Evolutionary conservation across 176 grass and related monocot genomes (phyloP).

Genomic region (Poa pratensis): DNA sequence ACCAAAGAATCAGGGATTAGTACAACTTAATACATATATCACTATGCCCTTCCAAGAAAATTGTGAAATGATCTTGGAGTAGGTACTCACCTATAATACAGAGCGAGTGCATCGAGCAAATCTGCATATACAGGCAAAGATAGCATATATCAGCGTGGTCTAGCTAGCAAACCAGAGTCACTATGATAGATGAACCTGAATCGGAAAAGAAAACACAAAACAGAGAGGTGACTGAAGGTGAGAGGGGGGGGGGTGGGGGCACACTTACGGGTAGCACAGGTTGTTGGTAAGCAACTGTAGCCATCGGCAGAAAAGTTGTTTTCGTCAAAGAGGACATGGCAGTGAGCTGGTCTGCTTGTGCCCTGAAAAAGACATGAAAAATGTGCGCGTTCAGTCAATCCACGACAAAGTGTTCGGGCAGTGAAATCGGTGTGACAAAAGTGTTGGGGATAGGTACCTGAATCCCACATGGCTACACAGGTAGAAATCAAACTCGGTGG

Average conservation of each 20-base stretch:
- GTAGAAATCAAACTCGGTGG: conserved; percentile 81
- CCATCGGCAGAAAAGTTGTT: conserved; percentile 56
- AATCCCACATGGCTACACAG: conserved; percentile 84
- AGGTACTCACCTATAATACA: conserved; percentile 65
- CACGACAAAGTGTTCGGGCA: neutral
- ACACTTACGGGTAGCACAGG: conserved; percentile 74
- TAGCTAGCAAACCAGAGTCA: neutral
- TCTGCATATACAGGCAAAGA: conserved; percentile 52
- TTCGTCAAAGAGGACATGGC: conserved; percentile 63
- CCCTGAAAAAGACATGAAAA: conserved; percentile 43
- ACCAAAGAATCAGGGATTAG: neutral
- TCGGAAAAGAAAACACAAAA: neutral
- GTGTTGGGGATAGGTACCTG: conserved; percentile 38
- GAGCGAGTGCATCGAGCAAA: conserved; percentile 85
- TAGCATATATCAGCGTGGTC: neutral
- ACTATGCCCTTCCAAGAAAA: neutral
- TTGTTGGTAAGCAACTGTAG: conserved; percentile 64
- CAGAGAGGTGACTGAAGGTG: neutral
- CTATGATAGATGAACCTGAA: neutral
- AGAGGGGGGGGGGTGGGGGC: no score
- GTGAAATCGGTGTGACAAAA: neutral
- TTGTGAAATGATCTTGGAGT: neutral
- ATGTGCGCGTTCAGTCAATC: neutral
- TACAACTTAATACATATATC: neutral
- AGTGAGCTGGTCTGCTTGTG: conserved; percentile 68